phyloP scores from a whole-genome alignment of 495 filamentous ascomycete species.

The Parathielavia hyrcaniae region DNA sequence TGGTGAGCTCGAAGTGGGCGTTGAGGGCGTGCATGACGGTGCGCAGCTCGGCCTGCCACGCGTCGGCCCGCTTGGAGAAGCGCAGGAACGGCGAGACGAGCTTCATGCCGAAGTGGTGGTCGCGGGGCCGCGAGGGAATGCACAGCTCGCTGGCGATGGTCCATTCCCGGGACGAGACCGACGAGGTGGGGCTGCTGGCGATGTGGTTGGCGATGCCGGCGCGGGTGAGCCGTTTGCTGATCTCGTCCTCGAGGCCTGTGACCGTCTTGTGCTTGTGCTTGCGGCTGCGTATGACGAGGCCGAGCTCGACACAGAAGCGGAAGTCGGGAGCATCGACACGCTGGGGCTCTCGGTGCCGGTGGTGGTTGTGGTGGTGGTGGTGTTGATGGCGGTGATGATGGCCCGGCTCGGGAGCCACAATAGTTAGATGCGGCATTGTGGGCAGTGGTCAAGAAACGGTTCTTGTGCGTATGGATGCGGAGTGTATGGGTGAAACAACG shows the following conservation, averaged over 20 bases:
- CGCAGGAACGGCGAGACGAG: conserved; percentile 28
- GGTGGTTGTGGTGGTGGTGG: background rate
- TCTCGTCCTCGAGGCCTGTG: conserved; percentile 21
- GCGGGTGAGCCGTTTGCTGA: conserved; percentile 19
- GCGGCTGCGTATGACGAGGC: conserved; percentile 28
- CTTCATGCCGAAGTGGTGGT: conserved; percentile 29
- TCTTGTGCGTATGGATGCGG: background rate
- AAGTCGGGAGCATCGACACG: conserved; percentile 20
- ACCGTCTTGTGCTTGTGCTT: conserved; percentile 19
- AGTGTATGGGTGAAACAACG: background rate
- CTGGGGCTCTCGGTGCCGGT: background rate
- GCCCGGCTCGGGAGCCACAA: background rate
- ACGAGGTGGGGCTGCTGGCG: background rate
- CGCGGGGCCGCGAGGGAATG: conserved; percentile 19
- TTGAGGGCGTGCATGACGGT: conserved; percentile 22
- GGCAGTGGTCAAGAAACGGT: background rate
- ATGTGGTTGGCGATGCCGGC: conserved; percentile 22
- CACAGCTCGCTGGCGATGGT: conserved; percentile 22
- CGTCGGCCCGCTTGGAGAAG: conserved; percentile 21
- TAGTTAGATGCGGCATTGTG: conserved; percentile 9
- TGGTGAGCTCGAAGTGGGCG: conserved; percentile 27
- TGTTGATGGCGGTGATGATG: background rate
- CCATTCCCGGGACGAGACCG: conserved; percentile 20
- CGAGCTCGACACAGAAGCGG: conserved; percentile 28
- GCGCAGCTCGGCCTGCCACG: conserved; percentile 20